Conservation (phyloP, 2,329 filamentous ascomycete species). For the Phyllosticta paracitricarpa region DNA sequence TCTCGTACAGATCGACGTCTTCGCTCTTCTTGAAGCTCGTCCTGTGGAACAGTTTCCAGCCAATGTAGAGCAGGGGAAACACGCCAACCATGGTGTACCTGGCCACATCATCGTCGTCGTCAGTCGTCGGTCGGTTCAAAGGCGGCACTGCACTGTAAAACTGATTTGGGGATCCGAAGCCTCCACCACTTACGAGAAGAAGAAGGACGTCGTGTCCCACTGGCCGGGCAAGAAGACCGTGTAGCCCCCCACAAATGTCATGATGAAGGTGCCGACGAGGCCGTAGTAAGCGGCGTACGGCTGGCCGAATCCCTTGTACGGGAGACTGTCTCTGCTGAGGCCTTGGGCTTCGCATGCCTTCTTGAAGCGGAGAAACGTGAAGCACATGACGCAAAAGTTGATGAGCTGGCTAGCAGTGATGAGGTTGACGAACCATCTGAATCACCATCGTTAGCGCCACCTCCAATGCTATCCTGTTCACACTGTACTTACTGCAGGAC, state of each 20-base stretch:
- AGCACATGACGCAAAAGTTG: slow-evolving; percentile 28
- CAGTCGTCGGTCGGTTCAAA: not conserved
- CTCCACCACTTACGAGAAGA: slow-evolving; percentile 50
- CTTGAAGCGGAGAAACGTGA: slow-evolving; percentile 30
- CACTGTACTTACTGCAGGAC: slow-evolving; percentile 43
- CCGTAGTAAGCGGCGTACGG: slow-evolving; percentile 27
- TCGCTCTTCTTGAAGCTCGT: slow-evolving; percentile 48
- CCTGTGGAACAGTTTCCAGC: slow-evolving; percentile 61
- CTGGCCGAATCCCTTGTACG: slow-evolving; percentile 28
- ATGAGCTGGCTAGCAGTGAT: slow-evolving; percentile 31
- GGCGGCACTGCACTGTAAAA: not conserved
- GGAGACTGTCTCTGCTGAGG: slow-evolving; percentile 28
- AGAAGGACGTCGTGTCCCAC: slow-evolving; percentile 60
- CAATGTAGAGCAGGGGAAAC: slow-evolving; percentile 58
- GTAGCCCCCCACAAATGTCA: slow-evolving; percentile 68
- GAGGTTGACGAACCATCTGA: slow-evolving; percentile 31
- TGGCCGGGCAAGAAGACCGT: slow-evolving; percentile 60
- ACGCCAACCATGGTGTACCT: slow-evolving; percentile 62
- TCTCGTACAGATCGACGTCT: slow-evolving; percentile 53
- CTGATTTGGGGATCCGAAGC: not conserved
- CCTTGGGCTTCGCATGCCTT: slow-evolving; percentile 27
- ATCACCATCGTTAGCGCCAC: not conserved
- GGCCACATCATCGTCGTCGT: not conserved
- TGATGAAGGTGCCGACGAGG: slow-evolving; percentile 58
- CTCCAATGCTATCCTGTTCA: slow-evolving; percentile 53